A percentile compares a stretch with the other conserved stretches of the same genome.
These are phyloP conservation scores for Gossypium aridum DNA, from an alignment of 441 rosid genomes.

Conservation along the genomic window DNA sequence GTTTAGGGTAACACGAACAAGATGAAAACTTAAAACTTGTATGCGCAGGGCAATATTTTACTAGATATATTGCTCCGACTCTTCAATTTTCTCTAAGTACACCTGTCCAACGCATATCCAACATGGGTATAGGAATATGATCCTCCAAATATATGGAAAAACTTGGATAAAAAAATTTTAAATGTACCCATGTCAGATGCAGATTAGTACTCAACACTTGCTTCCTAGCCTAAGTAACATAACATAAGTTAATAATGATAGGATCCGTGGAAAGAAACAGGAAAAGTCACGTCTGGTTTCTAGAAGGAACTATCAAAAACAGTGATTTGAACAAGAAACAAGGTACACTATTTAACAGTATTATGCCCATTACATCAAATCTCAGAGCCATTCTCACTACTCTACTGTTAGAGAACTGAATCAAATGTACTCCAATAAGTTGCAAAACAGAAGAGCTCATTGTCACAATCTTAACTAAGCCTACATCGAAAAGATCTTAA, in stretches of 20 bases:
- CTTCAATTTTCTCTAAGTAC: not conserved
- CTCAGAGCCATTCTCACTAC: constrained; percentile 1
- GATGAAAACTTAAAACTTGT: not conserved
- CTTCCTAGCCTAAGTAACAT: not conserved
- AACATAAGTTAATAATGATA: not conserved
- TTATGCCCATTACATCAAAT: not conserved
- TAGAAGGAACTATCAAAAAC: not conserved
- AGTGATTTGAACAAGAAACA: constrained; percentile 1
- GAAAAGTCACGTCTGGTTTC: not conserved
- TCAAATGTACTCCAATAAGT: not conserved
- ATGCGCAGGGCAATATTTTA: not conserved
- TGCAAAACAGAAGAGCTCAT: not conserved
- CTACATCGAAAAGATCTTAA: not conserved
- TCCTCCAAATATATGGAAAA: not conserved
- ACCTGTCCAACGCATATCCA: not conserved
- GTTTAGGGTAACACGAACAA: not conserved
- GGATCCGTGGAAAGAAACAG: not conserved
- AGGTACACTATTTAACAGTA: not conserved
- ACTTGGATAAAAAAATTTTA: not conserved
- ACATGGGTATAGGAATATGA: not conserved
- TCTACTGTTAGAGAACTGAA: not conserved
- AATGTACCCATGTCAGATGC: not conserved
- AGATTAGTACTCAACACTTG: not conserved
- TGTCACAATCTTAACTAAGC: not conserved
- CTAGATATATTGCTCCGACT: not conserved